These are phyloP conservation scores for Globisporangium irregulare DNA, from an alignment of 352 stramenopile genomes.

Conservation along the genomic window DNA sequence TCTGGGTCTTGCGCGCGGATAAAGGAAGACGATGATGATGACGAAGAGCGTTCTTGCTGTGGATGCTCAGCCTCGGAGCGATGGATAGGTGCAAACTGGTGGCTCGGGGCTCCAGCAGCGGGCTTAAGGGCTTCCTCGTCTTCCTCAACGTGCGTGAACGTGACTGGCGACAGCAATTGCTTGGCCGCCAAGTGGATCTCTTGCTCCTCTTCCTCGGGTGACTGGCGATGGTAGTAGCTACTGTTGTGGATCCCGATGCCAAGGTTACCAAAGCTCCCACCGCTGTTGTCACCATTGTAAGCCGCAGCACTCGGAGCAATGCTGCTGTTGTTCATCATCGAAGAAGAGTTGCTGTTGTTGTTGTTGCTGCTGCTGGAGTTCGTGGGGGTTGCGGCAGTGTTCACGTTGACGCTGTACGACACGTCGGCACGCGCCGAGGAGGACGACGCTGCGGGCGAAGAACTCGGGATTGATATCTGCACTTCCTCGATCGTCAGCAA, in stretches of 20 bases:
- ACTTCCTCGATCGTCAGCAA: slow-evolving; percentile 17
- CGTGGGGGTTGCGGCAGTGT: not conserved
- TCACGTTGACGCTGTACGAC: not conserved
- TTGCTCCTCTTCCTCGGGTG: slow-evolving; percentile 17
- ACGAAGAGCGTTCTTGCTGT: not conserved
- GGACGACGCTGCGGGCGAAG: slow-evolving; percentile 2
- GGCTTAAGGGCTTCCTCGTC: slow-evolving; percentile 10
- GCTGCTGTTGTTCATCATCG: slow-evolving; percentile 3
- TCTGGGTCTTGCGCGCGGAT: slow-evolving; percentile 1
- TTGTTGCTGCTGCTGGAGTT: not conserved
- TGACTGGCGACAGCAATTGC: slow-evolving; percentile 19
- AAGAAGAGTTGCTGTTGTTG: not conserved
- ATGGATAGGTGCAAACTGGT: slow-evolving; percentile 8
- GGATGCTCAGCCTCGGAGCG: not conserved
- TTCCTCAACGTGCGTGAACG: slow-evolving; percentile 15
- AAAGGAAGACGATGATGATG: slow-evolving; percentile 7
- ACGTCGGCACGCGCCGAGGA: slow-evolving; percentile 4
- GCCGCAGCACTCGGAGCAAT: not conserved
- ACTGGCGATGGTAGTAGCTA: slow-evolving; percentile 9
- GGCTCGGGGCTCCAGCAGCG: not conserved
- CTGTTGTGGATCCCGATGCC: slow-evolving; percentile 5
- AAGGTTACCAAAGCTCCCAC: slow-evolving; percentile 3
- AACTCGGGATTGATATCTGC: slow-evolving; percentile 11
- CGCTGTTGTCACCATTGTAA: not conserved
- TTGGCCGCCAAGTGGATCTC: slow-evolving; percentile 22